Conservation (phyloP, 1,284 basidiomycete genomes). For the Chiua sp. region DNA sequence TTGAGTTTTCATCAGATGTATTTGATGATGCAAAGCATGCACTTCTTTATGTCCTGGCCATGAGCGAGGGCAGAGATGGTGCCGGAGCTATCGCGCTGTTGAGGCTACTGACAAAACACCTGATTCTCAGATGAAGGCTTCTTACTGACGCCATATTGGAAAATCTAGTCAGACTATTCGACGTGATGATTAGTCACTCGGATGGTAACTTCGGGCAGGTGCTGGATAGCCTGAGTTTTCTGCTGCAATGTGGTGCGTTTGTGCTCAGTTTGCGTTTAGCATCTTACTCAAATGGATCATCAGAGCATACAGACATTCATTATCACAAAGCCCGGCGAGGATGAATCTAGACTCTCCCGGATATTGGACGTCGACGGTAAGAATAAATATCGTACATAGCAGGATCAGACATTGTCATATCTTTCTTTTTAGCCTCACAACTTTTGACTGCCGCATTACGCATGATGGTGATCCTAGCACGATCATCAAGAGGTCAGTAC, state of each 20-base stretch:
- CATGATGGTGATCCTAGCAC: too few relatives aligned
- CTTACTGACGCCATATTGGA: not conserved
- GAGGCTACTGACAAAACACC: constrained; percentile 2
- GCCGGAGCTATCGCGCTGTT: constrained; percentile 5
- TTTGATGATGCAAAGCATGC: not conserved
- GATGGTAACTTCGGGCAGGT: not conserved
- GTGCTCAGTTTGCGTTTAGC: too few relatives aligned
- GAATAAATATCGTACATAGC: too few relatives aligned
- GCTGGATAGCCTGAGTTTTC: constrained; percentile 8
- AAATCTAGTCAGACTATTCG: not conserved
- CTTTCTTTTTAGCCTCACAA: too few relatives aligned
- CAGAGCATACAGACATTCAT: too few relatives aligned
- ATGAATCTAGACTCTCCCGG: too few relatives aligned
- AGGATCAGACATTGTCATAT: too few relatives aligned
- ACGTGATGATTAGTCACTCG: not conserved
- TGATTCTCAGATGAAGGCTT: not conserved
- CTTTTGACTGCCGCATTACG: too few relatives aligned
- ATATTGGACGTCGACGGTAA: too few relatives aligned
- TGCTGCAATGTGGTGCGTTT: constrained; percentile 6
- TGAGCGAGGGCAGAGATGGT: not conserved
- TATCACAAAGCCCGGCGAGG: too few relatives aligned
- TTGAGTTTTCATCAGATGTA: not conserved
- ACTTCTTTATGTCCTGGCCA: not conserved
- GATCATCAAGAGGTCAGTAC: too few relatives aligned
- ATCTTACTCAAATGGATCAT: too few relatives aligned